These are phyloP conservation scores for Scleroderma citrinum DNA, from an alignment of 768 basidiomycete species.

Conservation along the genomic window DNA sequence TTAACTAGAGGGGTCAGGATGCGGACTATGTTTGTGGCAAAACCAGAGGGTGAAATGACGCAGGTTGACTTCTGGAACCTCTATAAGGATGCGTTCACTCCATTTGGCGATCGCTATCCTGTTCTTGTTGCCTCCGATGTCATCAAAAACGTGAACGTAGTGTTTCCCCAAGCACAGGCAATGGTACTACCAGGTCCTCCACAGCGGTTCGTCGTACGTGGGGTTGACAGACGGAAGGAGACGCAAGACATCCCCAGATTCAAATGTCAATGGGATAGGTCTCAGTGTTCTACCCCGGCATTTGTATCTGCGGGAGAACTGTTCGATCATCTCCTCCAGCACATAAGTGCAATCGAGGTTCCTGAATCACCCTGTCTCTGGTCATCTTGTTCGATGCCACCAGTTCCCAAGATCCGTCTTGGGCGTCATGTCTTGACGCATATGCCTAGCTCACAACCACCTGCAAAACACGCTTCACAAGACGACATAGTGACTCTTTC, in stretches of 20 bases:
- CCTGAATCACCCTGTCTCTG: conserved; percentile 58
- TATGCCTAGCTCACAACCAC: conserved; percentile 53
- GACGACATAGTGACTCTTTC: conserved; percentile 71
- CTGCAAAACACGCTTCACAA: conserved; percentile 59
- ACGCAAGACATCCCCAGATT: conserved; percentile 52
- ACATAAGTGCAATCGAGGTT: conserved; percentile 42
- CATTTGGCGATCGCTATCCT: conserved; percentile 48
- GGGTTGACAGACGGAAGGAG: conserved; percentile 68
- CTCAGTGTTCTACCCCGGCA: conserved; percentile 43
- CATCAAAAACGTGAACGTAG: conserved; percentile 84
- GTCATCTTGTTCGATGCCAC: conserved; percentile 54
- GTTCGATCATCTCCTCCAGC: conserved; percentile 66
- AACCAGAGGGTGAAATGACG: conserved; percentile 73
- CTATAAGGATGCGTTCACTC: conserved; percentile 79
- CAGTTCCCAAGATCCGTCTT: conserved; percentile 44
- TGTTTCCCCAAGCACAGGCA: conserved; percentile 82
- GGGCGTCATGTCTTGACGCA: conserved; percentile 74
- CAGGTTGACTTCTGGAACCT: conserved; percentile 96
- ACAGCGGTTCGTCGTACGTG: conserved; percentile 82
- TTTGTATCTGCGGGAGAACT: conserved; percentile 55
- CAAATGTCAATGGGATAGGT: conserved; percentile 73
- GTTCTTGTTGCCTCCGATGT: conserved; percentile 85
- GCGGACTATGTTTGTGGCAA: conserved; percentile 78
- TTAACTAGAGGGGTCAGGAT: conserved; percentile 57
- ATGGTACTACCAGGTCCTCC: conserved; percentile 74